Base-by-base conservation (phyloP, 2,329 filamentous ascomycete genomes). In the Neurospora sp. region DNA sequence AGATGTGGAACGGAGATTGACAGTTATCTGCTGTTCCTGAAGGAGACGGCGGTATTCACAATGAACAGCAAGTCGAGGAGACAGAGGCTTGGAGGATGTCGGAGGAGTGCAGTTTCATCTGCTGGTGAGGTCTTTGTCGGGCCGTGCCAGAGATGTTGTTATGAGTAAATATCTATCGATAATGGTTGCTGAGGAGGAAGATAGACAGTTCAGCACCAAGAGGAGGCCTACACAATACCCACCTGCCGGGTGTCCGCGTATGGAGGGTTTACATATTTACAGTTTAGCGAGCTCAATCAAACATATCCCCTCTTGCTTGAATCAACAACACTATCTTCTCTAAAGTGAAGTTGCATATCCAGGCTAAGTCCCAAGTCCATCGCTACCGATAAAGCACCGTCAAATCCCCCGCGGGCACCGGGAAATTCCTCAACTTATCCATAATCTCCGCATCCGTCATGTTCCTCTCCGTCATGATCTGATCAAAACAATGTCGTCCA, bases 381-480 rank as follows among this genome's bases (percentile, higher is more conserved):
- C 8, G 4, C 62, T 46, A 88, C 69, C 83, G 81, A 74, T 88
- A 87, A 66, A 88, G 79, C 6, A 88, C 81, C 0, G 83, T 83
- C 72, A 88, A 72, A 71, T 88, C 87, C 5, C 83, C 84, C 71
- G 81, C 81, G 6, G 84, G 82, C 33, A 83, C 80, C 2, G 82
- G 83, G 39, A 89, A 81, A 41, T 81, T 84, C 78, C 88, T 89
- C 66, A 96, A 80, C 78, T 86, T 88, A 43, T 88, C 87, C 81
- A 92, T 84, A 17, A 94, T 88, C 76, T 91, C 89, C 70, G 83
- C 84, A 76, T 94, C 90, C 6, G 87, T 87, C 77, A 92, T 77
- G 72, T 90, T 89, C 78, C 89, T 84, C 81, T 93, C 91, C 1
- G 89, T 91, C 77, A 92, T 92, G 73, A 95, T 92, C 83, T 94